Base-by-base conservation (phyloP, 2,329 filamentous ascomycete species). In the Colletotrichum theobromicola region DNA sequence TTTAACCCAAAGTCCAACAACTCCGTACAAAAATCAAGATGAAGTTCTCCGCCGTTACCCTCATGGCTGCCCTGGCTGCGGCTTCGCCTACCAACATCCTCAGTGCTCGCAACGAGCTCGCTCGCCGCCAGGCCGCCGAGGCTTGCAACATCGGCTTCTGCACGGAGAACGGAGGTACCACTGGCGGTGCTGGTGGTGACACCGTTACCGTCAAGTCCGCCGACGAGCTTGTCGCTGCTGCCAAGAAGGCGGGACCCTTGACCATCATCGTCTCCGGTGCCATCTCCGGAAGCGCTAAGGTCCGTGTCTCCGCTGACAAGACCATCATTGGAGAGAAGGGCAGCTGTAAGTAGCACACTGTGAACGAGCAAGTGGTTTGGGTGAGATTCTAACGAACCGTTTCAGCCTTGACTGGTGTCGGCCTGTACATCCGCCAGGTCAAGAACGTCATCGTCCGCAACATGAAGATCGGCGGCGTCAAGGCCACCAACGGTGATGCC, bases 381-480 rank as follows among this genome's bases (percentile, higher is more conserved):
- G 12, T 42, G 15, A 7, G 2, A 4, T 13, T n/a, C n/a, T 15
- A 3, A 30, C 4, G 6, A 5, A 28, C 4, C 12, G 10, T 21
- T 78, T 34, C 67, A 84, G 80, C 78, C 72, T 80, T 85, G 75
- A 84, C 77, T 55, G 85, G 87, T 30, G 79, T 87, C 64, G 89
- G 89, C n/a, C 81, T 91, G 67, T 85, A 87, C 67, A 84, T 92
- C 79, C 85, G 87, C 75, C 82, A 82, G 13, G 83, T 84, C 21
- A 85, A 80, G 75, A 91, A 92, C 77, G 89, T 92, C 70, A 90
- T 92, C 75, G 80, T 92, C 67, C 88, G 87, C 62, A 91, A 92
- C 82, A 79, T 92, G 50, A 88, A 87, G 76, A 87, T 90, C 3
- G 82, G 85, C 8, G 81, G 83, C 10, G 82, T 84, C 35, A 88